Percentiles rank a stretch among this genome's conserved stretches.
phyloP scores from a whole-genome alignment of 2,329 filamentous ascomycete species.

The Alternaria viburni region DNA sequence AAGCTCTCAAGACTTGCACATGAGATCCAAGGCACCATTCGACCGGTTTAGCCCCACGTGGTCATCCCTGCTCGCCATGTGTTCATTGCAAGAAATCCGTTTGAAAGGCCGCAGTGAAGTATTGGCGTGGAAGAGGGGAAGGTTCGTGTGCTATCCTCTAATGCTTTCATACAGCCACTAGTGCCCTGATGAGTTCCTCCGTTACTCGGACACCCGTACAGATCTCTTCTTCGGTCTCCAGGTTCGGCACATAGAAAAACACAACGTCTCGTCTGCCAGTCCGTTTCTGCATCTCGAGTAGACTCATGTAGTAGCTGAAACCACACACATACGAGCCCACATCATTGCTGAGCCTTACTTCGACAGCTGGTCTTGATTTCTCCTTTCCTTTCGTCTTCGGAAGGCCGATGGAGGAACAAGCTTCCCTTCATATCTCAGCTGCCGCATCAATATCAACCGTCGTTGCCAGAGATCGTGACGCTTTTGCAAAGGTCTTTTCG shows the following conservation, averaged over 20 bases:
- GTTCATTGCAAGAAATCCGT: not conserved
- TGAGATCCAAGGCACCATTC: not conserved
- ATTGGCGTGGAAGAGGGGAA: not conserved
- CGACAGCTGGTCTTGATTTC: not conserved
- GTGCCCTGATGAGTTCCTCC: not conserved
- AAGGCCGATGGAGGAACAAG: not conserved
- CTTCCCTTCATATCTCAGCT: not conserved
- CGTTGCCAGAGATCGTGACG: not conserved
- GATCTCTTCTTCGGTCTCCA: not conserved
- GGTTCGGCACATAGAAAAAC: not conserved
- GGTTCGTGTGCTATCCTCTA: not conserved
- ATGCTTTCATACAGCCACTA: conserved; percentile 27
- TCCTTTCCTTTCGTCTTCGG: not conserved
- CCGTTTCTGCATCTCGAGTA: conserved; percentile 36
- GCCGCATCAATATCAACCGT: not conserved
- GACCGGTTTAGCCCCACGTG: not conserved
- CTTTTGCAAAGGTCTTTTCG: not conserved
- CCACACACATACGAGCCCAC: conserved; percentile 54
- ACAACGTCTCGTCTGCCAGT: conserved; percentile 37
- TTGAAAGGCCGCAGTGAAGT: conserved; percentile 48
- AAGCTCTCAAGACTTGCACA: not conserved
- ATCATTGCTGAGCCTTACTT: conserved; percentile 43
- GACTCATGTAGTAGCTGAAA: conserved; percentile 52
- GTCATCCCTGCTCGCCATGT: not conserved
- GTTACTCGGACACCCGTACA: not conserved